These are phyloP conservation scores for Leptomonas seymouri DNA, from an alignment of 208 protist genomes.

Conservation along the genomic window DNA sequence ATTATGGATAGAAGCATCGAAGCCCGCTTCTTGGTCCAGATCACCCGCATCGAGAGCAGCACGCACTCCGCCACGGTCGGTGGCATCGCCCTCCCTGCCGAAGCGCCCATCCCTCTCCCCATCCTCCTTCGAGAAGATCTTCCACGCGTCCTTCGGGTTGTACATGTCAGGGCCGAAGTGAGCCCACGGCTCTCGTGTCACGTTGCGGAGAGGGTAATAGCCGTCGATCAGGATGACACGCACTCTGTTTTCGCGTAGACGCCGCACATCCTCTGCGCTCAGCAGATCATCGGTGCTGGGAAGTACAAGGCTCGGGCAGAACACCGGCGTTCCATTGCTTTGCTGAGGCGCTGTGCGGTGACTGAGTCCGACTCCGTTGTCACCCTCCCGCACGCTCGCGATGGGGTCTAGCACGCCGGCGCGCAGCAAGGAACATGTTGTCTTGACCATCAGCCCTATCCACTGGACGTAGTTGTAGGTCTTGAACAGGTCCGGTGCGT, in stretches of 20 bases:
- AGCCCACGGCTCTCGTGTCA: constrained; percentile 9
- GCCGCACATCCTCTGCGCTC: constrained; percentile 5
- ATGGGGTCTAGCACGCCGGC: constrained; percentile 18
- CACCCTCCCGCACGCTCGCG: constrained; percentile 13
- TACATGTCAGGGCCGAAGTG: constrained; percentile 14
- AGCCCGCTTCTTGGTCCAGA: no score
- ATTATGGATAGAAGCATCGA: no score
- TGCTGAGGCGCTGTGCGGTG: neutral
- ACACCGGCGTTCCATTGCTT: neutral
- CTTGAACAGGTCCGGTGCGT: constrained; percentile 62
- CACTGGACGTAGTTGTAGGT: constrained; percentile 57
- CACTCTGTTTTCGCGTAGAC: constrained; percentile 23
- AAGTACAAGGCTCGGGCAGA: constrained; percentile 11
- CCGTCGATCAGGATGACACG: constrained; percentile 38
- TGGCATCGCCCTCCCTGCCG: neutral
- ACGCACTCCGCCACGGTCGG: neutral
- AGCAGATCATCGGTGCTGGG: constrained; percentile 14
- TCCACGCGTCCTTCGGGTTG: constrained; percentile 12
- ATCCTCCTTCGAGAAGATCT: neutral
- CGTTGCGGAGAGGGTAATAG: constrained; percentile 35
- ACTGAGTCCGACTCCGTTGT: neutral
- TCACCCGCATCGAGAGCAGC: neutral
- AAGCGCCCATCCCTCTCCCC: no score
- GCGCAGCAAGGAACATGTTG: constrained; percentile 28
- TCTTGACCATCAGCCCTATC: constrained; percentile 38